Percentiles rank a stretch among this genome's conserved stretches.
Evolutionary conservation across 2,329 filamentous ascomycete genomes (phyloP).

Genomic region (Neonectria coccinea): DNA sequence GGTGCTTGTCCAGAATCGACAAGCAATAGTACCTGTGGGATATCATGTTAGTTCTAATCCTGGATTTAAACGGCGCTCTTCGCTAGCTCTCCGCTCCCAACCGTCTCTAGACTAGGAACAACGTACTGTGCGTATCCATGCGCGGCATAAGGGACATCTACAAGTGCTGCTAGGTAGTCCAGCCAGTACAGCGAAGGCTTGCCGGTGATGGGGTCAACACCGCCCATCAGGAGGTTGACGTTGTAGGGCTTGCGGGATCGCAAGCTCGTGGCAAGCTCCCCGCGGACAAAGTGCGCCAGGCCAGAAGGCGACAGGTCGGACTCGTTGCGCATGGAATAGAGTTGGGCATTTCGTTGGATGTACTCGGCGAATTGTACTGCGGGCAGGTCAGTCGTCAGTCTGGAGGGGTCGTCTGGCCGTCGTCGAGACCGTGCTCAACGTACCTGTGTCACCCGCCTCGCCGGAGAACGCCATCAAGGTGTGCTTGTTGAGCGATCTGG

Average conservation of each 20-base stretch:
- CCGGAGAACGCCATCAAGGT: constrained; percentile 95
- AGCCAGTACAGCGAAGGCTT: constrained; percentile 97
- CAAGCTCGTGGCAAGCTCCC: constrained; percentile 90
- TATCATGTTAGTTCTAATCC: constrained; percentile 38
- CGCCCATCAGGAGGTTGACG: constrained; percentile 94
- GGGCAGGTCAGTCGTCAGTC: constrained; percentile 40
- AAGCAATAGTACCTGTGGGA: constrained; percentile 89
- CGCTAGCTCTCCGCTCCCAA: not conserved
- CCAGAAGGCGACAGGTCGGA: constrained; percentile 90
- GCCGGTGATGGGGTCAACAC: constrained; percentile 90
- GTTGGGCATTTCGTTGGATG: constrained; percentile 97
- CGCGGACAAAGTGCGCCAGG: constrained; percentile 91
- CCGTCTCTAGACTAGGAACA: not conserved
- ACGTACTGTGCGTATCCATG: constrained; percentile 97
- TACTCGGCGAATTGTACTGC: constrained; percentile 98
- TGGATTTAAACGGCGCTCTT: not conserved
- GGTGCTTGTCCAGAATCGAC: constrained; percentile 97
- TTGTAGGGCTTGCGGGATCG: constrained; percentile 95
- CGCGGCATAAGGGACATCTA: constrained; percentile 91
- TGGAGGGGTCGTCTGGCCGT: constrained; percentile 19
- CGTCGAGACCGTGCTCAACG: constrained; percentile 4
- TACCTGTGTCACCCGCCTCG: constrained; percentile 95
- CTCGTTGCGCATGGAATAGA: constrained; percentile 98
- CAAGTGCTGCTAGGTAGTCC: constrained; percentile 92
- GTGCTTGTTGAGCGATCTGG: constrained; percentile 89